Conservation (phyloP, 1,139 yeast species). For the Debaryomycetaceae sp. region DNA sequence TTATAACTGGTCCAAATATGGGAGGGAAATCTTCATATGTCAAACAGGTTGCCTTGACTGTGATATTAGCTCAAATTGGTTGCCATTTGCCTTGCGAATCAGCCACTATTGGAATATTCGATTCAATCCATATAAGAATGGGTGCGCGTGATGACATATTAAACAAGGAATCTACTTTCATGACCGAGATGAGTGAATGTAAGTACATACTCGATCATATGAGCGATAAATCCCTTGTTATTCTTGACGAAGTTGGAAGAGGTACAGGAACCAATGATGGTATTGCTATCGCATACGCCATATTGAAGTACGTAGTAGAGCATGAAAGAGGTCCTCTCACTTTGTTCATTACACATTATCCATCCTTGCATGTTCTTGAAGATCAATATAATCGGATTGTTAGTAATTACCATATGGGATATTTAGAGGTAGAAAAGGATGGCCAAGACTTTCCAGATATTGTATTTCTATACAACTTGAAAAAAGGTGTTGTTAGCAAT, state of each 20-base stretch:
- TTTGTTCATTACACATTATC: conserved; percentile 85
- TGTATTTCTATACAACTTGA: conserved; percentile 61
- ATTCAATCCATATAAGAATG: conserved; percentile 56
- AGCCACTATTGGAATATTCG: conserved; percentile 57
- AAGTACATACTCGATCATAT: conserved; percentile 46
- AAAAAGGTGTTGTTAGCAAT: conserved; percentile 55
- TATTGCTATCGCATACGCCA: conserved; percentile 76
- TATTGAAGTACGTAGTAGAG: conserved; percentile 59
- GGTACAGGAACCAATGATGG: conserved; percentile 93
- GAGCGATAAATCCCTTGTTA: conserved; percentile 51
- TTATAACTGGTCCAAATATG: conserved; percentile 85
- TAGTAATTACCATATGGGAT: conserved; percentile 75
- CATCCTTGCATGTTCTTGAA: conserved; percentile 59
- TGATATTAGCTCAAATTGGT: conserved; percentile 70
- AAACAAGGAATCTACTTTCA: conserved; percentile 69
- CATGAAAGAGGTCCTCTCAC: conserved; percentile 49
- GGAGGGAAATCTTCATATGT: conserved; percentile 97
- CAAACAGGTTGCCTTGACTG: conserved; percentile 85
- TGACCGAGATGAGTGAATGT: conserved; percentile 71
- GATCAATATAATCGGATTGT: conserved; percentile 36
- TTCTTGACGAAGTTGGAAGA: conserved; percentile 85
- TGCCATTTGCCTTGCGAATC: conserved; percentile 38
- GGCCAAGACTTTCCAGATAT: conserved; percentile 38
- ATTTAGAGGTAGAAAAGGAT: conserved; percentile 38
- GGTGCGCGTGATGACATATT: conserved; percentile 73